Evolutionary conservation across 129 eudicot species (phyloP).

Genomic region (Mikania micrantha): DNA sequence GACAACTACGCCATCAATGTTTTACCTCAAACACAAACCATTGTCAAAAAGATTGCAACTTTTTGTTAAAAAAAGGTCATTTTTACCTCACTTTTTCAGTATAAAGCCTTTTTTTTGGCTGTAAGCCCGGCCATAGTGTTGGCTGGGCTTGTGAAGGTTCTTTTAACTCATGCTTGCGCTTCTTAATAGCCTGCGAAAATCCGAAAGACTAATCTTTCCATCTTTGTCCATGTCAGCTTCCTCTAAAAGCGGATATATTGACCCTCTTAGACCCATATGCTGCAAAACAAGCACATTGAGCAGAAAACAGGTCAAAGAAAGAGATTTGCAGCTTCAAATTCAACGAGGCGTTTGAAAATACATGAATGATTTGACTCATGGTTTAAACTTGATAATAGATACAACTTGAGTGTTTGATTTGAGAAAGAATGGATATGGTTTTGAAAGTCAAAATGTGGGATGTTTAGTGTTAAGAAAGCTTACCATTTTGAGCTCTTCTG

Average conservation of each 20-base stretch:
- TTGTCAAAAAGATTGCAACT: not conserved
- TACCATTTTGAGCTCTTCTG: constrained; percentile 90
- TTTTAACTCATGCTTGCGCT: constrained; percentile 62
- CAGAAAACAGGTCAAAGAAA: not conserved
- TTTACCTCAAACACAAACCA: constrained; percentile 1
- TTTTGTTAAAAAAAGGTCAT: not conserved
- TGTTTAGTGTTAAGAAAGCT: not conserved
- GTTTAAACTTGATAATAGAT: not conserved
- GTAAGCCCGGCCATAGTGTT: not conserved
- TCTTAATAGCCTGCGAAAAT: constrained; percentile 77
- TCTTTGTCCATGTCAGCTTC: constrained; percentile 91
- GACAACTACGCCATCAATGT: not conserved
- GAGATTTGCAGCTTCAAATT: not conserved
- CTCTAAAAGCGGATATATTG: constrained; percentile 72
- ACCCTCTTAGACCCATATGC: constrained; percentile 87
- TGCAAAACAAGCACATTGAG: constrained; percentile 21
- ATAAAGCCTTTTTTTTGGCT: constrained; percentile 2
- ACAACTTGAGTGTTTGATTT: not conserved
- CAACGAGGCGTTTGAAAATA: not conserved
- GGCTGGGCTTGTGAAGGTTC: constrained; percentile 24
- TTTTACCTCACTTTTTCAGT: not conserved
- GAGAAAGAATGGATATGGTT: not conserved
- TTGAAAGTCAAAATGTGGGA: not conserved
- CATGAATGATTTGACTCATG: not conserved
- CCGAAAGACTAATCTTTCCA: constrained; percentile 75